Conservation (phyloP, 192 early-diverging fungal genomes). For the Coemansia sp. region DNA sequence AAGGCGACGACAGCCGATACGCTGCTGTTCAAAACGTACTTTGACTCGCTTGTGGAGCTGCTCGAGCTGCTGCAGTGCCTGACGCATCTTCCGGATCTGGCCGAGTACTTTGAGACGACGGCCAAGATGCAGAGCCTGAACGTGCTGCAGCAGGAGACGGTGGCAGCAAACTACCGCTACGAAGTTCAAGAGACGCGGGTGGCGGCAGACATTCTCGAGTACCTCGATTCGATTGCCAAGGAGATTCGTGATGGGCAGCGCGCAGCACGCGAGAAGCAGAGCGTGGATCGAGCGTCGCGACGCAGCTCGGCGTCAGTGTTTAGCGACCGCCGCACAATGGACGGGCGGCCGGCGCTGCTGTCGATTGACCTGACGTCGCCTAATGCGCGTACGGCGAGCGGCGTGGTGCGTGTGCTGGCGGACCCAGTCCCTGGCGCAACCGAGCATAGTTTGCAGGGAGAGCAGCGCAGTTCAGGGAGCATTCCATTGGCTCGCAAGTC, state of each 20-base stretch:
- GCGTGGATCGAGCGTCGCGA: conserved; percentile 34
- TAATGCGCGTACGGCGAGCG: conserved; percentile 16
- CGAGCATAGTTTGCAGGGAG: not conserved
- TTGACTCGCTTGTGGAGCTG: conserved; percentile 73
- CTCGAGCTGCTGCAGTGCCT: conserved; percentile 80
- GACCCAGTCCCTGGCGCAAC: not conserved
- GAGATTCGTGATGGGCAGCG: conserved; percentile 61
- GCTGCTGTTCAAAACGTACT: conserved; percentile 37
- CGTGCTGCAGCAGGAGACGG: conserved; percentile 69
- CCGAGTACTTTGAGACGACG: conserved; percentile 72
- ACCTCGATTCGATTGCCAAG: conserved; percentile 71
- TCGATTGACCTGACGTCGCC: conserved; percentile 36
- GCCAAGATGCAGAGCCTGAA: conserved; percentile 68
- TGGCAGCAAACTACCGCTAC: conserved; percentile 78
- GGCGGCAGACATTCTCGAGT: conserved; percentile 70
- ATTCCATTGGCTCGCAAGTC: conserved; percentile 22
- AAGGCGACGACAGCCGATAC: conserved; percentile 9
- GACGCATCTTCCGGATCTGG: conserved; percentile 71
- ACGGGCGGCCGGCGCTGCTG: conserved; percentile 47
- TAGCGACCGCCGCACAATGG: conserved; percentile 45
- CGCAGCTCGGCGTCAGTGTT: conserved; percentile 44
- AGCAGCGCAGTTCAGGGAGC: not conserved
- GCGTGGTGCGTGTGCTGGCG: conserved; percentile 31
- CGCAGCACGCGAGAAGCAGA: conserved; percentile 39
- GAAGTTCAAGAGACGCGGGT: conserved; percentile 81